Conservation (phyloP, 2,329 filamentous ascomycete genomes). For the Thermothelomyces thermophilus region DNA sequence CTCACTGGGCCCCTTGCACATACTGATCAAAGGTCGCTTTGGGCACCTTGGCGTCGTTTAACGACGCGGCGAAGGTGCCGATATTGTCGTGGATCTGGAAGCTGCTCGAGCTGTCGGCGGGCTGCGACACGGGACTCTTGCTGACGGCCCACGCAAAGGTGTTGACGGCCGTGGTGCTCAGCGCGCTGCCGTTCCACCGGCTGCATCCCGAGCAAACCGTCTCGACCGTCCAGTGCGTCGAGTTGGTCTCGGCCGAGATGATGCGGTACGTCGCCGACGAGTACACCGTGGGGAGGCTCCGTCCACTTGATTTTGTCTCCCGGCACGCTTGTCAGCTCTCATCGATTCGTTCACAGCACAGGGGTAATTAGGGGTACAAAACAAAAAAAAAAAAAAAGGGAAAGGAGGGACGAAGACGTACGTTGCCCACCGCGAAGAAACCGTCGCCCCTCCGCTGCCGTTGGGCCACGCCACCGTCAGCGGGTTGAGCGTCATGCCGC, state of each 20-base stretch:
- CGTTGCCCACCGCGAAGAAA: slow-evolving; percentile 33
- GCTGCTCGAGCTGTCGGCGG: slow-evolving; percentile 11
- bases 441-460: slow-evolving; percentile 30
- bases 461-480: slow-evolving; percentile 34
- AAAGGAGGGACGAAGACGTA: slow-evolving; percentile 21
- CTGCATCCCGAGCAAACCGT: slow-evolving; percentile 22
- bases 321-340: too few species aligned
- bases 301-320: slow-evolving; percentile 8
- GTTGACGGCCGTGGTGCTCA: slow-evolving; percentile 12
- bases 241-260: slow-evolving; percentile 20
- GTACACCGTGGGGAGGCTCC: slow-evolving; percentile 20
- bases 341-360: too few species aligned
- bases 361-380: too few species aligned
- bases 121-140: slow-evolving; percentile 15
- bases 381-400: background rate
- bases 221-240: slow-evolving; percentile 23
- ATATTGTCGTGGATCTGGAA: slow-evolving; percentile 19
- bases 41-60: slow-evolving; percentile 15
- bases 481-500: slow-evolving; percentile 35
- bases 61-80: slow-evolving; percentile 16
- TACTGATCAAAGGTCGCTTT: slow-evolving; percentile 14
- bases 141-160: slow-evolving; percentile 21
- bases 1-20: slow-evolving; percentile 5
- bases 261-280: slow-evolving; percentile 20
- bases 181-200: slow-evolving; percentile 17